A percentile compares a stretch with the other conserved stretches of the same genome.
Evolutionary conservation across 768 basidiomycete species (phyloP).

Genomic region (Pisolithus marmoratus): DNA sequence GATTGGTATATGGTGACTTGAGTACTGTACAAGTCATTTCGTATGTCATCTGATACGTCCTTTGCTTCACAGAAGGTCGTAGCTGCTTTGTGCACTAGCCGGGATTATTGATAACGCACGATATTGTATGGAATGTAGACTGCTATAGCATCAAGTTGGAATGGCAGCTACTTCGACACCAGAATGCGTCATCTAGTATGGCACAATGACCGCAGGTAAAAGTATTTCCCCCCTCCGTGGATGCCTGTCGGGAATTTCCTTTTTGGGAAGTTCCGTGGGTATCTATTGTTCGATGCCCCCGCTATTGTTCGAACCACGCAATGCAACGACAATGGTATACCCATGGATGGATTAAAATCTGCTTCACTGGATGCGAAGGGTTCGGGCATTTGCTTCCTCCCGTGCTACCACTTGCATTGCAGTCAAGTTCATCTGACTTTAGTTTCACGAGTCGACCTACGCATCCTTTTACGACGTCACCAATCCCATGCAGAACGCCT

Average conservation of each 20-base stretch:
- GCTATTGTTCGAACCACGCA: not conserved
- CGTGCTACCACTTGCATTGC: not conserved
- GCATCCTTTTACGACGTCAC: slow-evolving; percentile 2
- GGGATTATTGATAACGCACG: no score
- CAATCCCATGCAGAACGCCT: slow-evolving; percentile 40
- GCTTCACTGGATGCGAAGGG: not conserved
- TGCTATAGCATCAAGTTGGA: no score
- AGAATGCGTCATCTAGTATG: not conserved
- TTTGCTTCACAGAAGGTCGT: not conserved
- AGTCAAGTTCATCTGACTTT: not conserved
- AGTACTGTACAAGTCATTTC: slow-evolving; percentile 1
- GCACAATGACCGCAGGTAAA: not conserved
- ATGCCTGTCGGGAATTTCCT: not conserved
- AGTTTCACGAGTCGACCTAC: slow-evolving; percentile 11
- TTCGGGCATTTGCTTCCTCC: not conserved
- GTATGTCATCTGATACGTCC: not conserved
- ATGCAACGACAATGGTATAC: not conserved
- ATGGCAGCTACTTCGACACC: not conserved
- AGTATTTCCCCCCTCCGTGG: not conserved
- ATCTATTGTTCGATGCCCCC: not conserved
- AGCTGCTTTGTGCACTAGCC: not conserved
- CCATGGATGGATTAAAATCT: not conserved
- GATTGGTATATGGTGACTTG: not conserved
- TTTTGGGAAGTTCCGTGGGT: not conserved
- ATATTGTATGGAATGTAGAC: no score